Percentiles rank a stretch among this genome's conserved stretches.
Evolutionary conservation across 2,329 filamentous ascomycete species (phyloP).

Genomic region (Lojkania enalia): DNA sequence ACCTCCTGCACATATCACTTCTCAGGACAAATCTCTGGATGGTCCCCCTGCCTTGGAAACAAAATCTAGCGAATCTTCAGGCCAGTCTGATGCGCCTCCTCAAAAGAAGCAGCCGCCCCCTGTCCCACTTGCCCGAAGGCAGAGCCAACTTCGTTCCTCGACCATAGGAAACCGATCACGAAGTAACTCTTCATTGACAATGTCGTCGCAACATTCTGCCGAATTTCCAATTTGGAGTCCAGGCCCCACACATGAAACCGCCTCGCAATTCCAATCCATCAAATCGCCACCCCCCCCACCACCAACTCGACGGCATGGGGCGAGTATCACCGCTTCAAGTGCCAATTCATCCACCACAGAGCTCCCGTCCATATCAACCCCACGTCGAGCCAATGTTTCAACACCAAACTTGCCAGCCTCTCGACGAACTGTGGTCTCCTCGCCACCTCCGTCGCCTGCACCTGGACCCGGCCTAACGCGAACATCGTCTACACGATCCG

Average conservation of each 20-base stretch:
- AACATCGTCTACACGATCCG: constrained; percentile 33
- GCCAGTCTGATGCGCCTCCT: constrained; percentile 22
- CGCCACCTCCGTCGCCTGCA: constrained; percentile 24
- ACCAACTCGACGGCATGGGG: constrained; percentile 38
- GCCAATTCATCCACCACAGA: constrained; percentile 37
- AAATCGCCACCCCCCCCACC: constrained; percentile 35
- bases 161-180: constrained; percentile 32
- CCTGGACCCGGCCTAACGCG: constrained; percentile 24
- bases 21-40: constrained; percentile 25
- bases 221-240: constrained; percentile 28
- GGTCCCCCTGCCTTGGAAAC: constrained; percentile 17
- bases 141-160: constrained; percentile 41
- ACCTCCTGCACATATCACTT: constrained; percentile 22
- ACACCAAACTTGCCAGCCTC: constrained; percentile 26
- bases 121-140: constrained; percentile 39
- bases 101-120: constrained; percentile 41
- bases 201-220: constrained; percentile 40
- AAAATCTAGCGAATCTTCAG: constrained; percentile 19
- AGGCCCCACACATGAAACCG: constrained; percentile 17
- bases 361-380: constrained; percentile 24
- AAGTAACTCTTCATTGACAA: constrained; percentile 41
- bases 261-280: constrained; percentile 18
- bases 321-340: constrained; percentile 28
- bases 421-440: constrained; percentile 30
- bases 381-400: constrained; percentile 24